Percentiles rank a stretch among this genome's conserved stretches.
These are phyloP conservation scores for Boehmeria nivea DNA, from an alignment of 306 rosid species.

Conservation along the genomic window DNA sequence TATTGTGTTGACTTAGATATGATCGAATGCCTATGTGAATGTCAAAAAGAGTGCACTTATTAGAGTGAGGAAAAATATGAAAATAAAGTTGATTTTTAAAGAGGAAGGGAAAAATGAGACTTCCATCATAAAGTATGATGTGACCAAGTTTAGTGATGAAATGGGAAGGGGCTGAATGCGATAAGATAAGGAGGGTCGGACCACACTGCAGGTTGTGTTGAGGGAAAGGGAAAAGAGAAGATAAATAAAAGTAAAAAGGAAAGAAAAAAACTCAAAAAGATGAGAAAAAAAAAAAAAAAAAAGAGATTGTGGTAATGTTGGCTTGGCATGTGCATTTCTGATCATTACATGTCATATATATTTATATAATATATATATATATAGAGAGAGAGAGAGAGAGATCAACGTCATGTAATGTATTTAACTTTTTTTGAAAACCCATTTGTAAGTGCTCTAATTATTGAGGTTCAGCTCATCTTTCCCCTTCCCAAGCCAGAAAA, in stretches of 20 bases:
- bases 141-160: constrained; percentile 56
- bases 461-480: constrained; percentile 68
- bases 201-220: constrained; percentile 42
- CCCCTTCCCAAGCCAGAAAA: constrained; percentile 10
- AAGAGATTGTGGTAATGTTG: too few species aligned
- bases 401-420: constrained; percentile 2
- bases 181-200: constrained; percentile 68
- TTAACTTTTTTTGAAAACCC: constrained; percentile 16
- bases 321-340: constrained; percentile 71
- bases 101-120: constrained; percentile 22
- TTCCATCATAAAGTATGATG: constrained; percentile 50
- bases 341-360: constrained; percentile 28
- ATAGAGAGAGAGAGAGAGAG: too few species aligned
- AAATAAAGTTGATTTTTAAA: too few species aligned
- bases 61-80: too few species aligned
- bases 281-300: too few species aligned
- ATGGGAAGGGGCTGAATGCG: constrained; percentile 38
- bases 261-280: constrained; percentile 26
- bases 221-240: constrained; percentile 25
- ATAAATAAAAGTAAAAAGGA: not conserved
- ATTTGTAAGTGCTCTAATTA: constrained; percentile 40
- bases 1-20: constrained; percentile 1
- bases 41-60: too few species aligned
- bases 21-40: too few species aligned
- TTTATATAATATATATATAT: too few species aligned